phyloP scores from a whole-genome alignment of 1,139 yeast species.

The Kodamaea fungicola region DNA sequence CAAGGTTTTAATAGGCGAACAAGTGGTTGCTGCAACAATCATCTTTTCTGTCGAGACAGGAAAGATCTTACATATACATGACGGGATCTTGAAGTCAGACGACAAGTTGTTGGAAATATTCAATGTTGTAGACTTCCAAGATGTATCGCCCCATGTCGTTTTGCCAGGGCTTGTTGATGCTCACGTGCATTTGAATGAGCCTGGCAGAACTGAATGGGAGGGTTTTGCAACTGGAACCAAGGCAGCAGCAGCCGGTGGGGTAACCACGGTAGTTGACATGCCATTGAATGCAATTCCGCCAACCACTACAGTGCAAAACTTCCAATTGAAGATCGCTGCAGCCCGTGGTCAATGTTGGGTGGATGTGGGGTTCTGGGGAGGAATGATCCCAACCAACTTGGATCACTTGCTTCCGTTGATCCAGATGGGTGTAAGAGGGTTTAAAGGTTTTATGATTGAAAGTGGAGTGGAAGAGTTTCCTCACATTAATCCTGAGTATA shows the following conservation, averaged over 20 bases:
- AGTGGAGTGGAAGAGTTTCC: slow-evolving; percentile 96
- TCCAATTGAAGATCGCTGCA: slow-evolving; percentile 70
- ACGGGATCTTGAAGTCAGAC: slow-evolving; percentile 22
- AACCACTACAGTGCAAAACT: slow-evolving; percentile 77
- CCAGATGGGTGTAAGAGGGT: slow-evolving; percentile 84
- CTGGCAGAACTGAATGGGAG: slow-evolving; percentile 95
- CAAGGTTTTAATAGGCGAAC: slow-evolving; percentile 55
- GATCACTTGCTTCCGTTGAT: slow-evolving; percentile 70
- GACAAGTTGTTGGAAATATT: slow-evolving; percentile 40
- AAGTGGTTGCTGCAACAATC: slow-evolving; percentile 61
- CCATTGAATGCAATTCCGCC: slow-evolving; percentile 96
- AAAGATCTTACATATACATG: slow-evolving; percentile 52
- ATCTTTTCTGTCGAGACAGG: slow-evolving; percentile 64
- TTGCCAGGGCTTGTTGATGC: slow-evolving; percentile 92
- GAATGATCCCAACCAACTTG: slow-evolving; percentile 75
- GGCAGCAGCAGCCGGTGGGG: slow-evolving; percentile 94
- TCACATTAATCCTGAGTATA: slow-evolving; percentile 61
- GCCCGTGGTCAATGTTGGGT: slow-evolving; percentile 85
- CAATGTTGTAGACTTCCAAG: slow-evolving; percentile 43
- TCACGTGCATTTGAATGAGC: slow-evolving; percentile 91
- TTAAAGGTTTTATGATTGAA: slow-evolving; percentile 86
- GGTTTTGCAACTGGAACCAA: slow-evolving; percentile 91
- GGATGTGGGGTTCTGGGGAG: slow-evolving; percentile 97
- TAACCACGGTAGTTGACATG: slow-evolving; percentile 94
- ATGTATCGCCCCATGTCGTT: slow-evolving; percentile 62